Conservation (phyloP, 164 flowering plant species). For the Vitis rupestris region DNA sequence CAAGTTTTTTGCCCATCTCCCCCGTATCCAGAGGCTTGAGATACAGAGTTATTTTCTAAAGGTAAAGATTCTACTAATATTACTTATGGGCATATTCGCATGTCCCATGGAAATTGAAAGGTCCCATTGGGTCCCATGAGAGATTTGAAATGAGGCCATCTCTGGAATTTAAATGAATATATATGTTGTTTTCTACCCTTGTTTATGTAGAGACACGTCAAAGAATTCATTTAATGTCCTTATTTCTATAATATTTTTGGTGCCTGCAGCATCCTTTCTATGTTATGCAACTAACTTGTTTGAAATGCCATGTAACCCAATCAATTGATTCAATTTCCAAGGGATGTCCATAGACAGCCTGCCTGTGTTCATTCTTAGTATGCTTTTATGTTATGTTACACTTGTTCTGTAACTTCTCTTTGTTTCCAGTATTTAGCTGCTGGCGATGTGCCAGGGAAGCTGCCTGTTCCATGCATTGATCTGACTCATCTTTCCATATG, state of each 20-base stretch:
- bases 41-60: conserved; percentile 43
- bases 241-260: neutral
- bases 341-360: too few relatives aligned
- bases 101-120: neutral
- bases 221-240: neutral
- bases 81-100: neutral
- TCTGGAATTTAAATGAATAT: neutral
- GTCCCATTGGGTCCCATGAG: neutral
- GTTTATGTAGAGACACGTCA: neutral
- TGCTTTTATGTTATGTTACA: neutral
- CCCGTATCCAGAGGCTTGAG: conserved; percentile 49
- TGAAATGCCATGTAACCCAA: neutral
- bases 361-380: neutral
- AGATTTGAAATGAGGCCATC: neutral
- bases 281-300: neutral
- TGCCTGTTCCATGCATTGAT: conserved; percentile 32
- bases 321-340: neutral
- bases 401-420: neutral
- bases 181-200: neutral
- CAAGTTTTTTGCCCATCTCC: conserved; percentile 41
- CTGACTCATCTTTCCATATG: conserved; percentile 45
- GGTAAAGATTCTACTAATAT: conserved; percentile 25
- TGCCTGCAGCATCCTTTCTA: neutral
- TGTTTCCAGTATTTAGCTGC: conserved; percentile 43
- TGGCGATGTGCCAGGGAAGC: conserved; percentile 35